phyloP scores from a whole-genome alignment of 192 early-diverging fungal genomes.

The Entrophospora sp. region DNA sequence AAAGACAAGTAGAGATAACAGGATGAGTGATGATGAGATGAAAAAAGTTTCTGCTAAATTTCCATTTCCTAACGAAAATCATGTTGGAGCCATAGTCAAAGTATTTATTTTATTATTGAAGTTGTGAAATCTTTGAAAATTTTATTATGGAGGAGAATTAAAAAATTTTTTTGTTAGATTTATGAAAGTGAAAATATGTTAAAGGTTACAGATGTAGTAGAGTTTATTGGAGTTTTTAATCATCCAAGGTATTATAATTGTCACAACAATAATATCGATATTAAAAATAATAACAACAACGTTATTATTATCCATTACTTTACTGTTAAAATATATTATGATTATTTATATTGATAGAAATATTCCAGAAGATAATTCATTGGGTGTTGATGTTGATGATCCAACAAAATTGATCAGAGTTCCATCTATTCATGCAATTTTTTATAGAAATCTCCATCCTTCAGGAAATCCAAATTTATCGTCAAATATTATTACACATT shows the following conservation, averaged over 20 bases:
- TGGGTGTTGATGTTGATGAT: conserved; percentile 24
- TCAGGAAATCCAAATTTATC: conserved; percentile 10
- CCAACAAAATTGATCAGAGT: conserved; percentile 21
- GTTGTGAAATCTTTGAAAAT: too few species aligned
- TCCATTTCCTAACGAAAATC: conserved; percentile 47
- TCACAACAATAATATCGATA: too few species aligned
- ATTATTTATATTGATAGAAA: too few species aligned
- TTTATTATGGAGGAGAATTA: too few species aligned
- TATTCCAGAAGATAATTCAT: conserved; percentile 19
- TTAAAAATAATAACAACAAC: too few species aligned
- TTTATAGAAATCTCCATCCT: conserved; percentile 27
- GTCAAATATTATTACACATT: too few species aligned
- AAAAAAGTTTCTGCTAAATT: conserved; percentile 38
- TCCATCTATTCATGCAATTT: conserved; percentile 46
- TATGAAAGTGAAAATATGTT: conserved; percentile 40
- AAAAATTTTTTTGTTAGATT: conserved; percentile 26
- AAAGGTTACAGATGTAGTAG: conserved; percentile 51
- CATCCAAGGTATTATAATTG: conserved; percentile 15
- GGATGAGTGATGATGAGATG: background rate
- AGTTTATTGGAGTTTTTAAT: conserved; percentile 53
- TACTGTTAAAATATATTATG: too few species aligned
- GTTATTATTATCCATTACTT: too few species aligned
- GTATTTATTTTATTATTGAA: too few species aligned
- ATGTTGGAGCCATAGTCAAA: conserved; percentile 57
- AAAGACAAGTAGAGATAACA: too few species aligned